Evolutionary conservation across 148 eudicot species (phyloP).

Genomic region (Pouteria glomerata): DNA sequence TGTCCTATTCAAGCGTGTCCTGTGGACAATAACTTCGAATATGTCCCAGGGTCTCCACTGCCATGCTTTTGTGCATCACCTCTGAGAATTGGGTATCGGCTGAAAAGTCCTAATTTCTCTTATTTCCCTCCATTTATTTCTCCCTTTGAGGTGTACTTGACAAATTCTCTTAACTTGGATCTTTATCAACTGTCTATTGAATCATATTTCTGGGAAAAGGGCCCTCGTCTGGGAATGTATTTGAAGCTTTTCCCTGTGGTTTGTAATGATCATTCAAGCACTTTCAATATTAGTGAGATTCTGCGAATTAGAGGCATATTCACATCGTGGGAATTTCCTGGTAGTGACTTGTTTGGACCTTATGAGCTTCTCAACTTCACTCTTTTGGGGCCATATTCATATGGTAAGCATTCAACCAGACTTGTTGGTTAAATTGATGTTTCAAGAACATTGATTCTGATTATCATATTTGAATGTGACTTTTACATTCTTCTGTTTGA

Average conservation of each 20-base stretch:
- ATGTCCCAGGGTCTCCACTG: conserved; percentile 48
- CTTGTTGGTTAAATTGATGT: not conserved
- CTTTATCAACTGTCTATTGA: conserved; percentile 66
- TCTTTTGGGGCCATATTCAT: conserved; percentile 65
- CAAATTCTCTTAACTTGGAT: conserved; percentile 41
- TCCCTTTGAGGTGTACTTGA: conserved; percentile 50
- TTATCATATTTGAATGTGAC: not conserved
- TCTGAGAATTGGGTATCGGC: conserved; percentile 65
- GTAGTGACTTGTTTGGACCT: conserved; percentile 76
- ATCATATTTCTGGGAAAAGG: conserved; percentile 67
- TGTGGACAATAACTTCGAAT: conserved; percentile 42
- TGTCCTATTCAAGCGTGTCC: conserved; percentile 68
- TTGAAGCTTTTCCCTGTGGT: conserved; percentile 63
- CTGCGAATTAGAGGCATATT: conserved; percentile 37
- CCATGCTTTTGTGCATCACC: conserved; percentile 90
- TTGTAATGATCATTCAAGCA: conserved; percentile 15
- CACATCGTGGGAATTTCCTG: conserved; percentile 59
- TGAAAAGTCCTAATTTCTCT: conserved; percentile 84
- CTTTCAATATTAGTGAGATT: conserved; percentile 64
- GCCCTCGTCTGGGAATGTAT: conserved; percentile 84
- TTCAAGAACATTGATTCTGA: not conserved
- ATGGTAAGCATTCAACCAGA: conserved; percentile 37
- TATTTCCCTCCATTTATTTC: conserved; percentile 53
- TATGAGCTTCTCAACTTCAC: conserved; percentile 92
- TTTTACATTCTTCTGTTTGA: too few relatives aligned